Evolutionary conservation across 306 rosid genomes (phyloP).

Genomic region (Glycine latifolia): DNA sequence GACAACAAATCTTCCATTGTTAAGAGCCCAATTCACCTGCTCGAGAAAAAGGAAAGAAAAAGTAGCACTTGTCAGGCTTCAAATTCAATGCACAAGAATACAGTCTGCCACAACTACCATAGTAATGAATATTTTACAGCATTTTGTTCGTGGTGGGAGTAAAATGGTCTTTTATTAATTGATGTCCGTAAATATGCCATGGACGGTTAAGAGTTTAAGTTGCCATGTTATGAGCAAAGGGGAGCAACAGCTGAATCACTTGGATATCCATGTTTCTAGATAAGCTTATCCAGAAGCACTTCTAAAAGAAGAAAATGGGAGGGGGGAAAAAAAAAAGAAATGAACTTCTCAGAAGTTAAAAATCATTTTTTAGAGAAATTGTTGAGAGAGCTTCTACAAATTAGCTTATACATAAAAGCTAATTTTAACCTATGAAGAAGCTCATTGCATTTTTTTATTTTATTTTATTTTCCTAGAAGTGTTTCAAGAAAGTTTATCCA

Average conservation of each 20-base stretch:
- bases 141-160: not conserved
- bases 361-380: no score
- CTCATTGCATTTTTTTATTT: no score
- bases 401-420: no score
- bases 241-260: not conserved
- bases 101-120: not conserved
- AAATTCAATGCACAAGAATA: slow-evolving; percentile 9
- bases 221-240: slow-evolving; percentile 4
- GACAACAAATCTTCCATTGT: slow-evolving; percentile 81
- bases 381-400: no score
- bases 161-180: slow-evolving; percentile 17
- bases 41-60: slow-evolving; percentile 44
- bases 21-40: slow-evolving; percentile 96
- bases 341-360: no score
- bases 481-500: no score
- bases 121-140: slow-evolving; percentile 6
- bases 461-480: no score
- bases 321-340: no score
- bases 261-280: slow-evolving; percentile 24
- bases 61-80: slow-evolving; percentile 13
- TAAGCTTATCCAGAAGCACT: not conserved
- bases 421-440: no score
- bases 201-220: not conserved
- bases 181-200: slow-evolving; percentile 8
- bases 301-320: no score